These are phyloP conservation scores for Madurella mycetomatis DNA, from an alignment of 2,329 filamentous ascomycete genomes.

Conservation along the genomic window DNA sequence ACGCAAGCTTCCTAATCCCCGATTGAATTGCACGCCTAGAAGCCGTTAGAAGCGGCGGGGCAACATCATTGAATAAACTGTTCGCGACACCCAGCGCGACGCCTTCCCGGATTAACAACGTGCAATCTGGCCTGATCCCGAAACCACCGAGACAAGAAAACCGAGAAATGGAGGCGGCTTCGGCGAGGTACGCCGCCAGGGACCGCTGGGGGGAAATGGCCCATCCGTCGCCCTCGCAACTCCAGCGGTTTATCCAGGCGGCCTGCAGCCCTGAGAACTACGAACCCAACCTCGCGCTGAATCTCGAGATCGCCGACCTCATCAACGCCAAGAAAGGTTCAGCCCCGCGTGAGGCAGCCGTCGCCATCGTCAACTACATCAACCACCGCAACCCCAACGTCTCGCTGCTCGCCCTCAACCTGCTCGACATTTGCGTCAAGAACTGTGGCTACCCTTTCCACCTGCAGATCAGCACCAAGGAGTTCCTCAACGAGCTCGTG, in stretches of 20 bases:
- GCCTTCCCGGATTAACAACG: not conserved
- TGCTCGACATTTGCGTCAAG: conserved; percentile 98
- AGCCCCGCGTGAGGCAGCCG: conserved; percentile 88
- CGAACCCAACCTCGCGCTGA: conserved; percentile 93
- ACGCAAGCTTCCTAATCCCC: not conserved
- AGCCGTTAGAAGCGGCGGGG: not conserved
- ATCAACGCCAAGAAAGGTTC: conserved; percentile 97
- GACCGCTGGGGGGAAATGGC: conserved; percentile 86
- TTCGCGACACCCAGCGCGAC: not conserved
- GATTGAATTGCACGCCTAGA: not conserved
- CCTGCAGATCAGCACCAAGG: conserved; percentile 96
- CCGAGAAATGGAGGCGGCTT: conserved; percentile 80
- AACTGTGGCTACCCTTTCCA: conserved; percentile 99
- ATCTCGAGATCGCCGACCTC: conserved; percentile 92
- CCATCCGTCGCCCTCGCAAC: conserved; percentile 73
- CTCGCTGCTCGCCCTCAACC: conserved; percentile 78
- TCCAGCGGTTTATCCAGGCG: conserved; percentile 93
- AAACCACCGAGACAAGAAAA: not conserved
- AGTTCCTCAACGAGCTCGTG: conserved; percentile 97
- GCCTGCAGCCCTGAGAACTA: conserved; percentile 97
- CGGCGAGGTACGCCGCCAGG: conserved; percentile 88
- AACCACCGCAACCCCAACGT: conserved; percentile 98
- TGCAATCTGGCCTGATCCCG: not conserved
- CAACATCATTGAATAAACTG: not conserved
- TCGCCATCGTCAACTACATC: conserved; percentile 88